These are phyloP conservation scores for Ogataea saltuana DNA, from an alignment of 805 yeast genomes.

Conservation along the genomic window DNA sequence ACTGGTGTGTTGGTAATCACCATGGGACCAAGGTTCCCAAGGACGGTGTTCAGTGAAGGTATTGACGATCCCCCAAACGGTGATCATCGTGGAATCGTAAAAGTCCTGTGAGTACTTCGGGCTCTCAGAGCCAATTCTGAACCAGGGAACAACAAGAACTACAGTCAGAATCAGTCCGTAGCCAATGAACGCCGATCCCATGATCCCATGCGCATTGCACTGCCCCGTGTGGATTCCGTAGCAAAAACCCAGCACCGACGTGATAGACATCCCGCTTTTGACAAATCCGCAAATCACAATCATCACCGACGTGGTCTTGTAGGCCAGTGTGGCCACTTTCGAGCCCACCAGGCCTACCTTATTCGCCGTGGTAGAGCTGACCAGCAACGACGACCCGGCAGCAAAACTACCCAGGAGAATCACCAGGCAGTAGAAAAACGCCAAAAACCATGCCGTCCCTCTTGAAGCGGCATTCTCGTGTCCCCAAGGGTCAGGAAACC, in stretches of 20 bases:
- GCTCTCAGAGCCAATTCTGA: slow-evolving; percentile 48
- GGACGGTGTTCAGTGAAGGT: slow-evolving; percentile 92
- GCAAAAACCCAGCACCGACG: slow-evolving; percentile 86
- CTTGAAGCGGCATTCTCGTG: slow-evolving; percentile 68
- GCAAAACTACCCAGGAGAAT: slow-evolving; percentile 56
- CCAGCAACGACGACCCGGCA: slow-evolving; percentile 47
- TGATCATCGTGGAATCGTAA: slow-evolving; percentile 78
- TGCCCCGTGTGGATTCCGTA: slow-evolving; percentile 84
- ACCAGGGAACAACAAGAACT: slow-evolving; percentile 74
- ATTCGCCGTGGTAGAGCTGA: slow-evolving; percentile 36
- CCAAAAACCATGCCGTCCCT: slow-evolving; percentile 67
- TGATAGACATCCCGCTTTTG: slow-evolving; percentile 75
- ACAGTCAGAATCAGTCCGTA: slow-evolving; percentile 74
- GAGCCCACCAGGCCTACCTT: slow-evolving; percentile 42
- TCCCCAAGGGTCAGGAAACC: slow-evolving; percentile 64
- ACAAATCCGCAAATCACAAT: slow-evolving; percentile 70
- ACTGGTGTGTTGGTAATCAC: slow-evolving; percentile 92
- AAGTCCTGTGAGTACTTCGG: slow-evolving; percentile 71
- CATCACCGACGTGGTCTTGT: slow-evolving; percentile 50
- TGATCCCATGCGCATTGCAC: slow-evolving; percentile 94
- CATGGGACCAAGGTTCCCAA: slow-evolving; percentile 93
- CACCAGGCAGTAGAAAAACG: slow-evolving; percentile 46
- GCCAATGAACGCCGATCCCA: slow-evolving; percentile 85
- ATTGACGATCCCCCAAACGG: slow-evolving; percentile 88
- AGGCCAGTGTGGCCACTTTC: slow-evolving; percentile 34